Conservation (phyloP, 768 basidiomycete species). For the Auricularia sp. region DNA sequence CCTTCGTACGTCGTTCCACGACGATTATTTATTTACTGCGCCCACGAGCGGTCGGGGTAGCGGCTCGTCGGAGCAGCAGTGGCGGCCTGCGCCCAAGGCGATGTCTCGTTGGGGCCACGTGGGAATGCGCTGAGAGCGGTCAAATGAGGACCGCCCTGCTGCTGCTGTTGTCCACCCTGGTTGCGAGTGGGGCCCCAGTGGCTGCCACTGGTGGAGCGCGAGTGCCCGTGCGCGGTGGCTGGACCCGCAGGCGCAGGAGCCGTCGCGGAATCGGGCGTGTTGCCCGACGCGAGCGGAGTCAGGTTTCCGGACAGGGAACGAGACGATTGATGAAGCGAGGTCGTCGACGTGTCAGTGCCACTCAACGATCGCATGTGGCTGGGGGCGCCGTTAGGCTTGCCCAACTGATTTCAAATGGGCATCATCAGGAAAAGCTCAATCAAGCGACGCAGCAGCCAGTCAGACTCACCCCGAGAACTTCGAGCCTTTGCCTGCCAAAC, state of each 20-base stretch:
- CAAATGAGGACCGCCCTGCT: neutral
- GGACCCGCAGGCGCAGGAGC: neutral
- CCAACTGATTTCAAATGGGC: neutral
- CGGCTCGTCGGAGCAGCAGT: neutral
- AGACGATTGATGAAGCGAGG: neutral
- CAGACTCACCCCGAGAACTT: neutral
- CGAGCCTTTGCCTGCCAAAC: conserved; percentile 50
- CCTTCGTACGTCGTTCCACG: neutral
- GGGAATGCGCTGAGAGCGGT: neutral
- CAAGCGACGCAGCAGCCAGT: neutral
- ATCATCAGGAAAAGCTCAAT: neutral
- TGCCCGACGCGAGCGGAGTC: neutral
- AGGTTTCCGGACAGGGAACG: neutral
- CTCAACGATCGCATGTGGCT: neutral
- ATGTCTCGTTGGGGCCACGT: neutral
- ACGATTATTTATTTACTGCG: neutral
- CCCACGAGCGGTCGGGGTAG: conserved; percentile 1
- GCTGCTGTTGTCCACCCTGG: neutral
- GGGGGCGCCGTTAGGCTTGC: neutral
- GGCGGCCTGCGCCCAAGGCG: conserved; percentile 1
- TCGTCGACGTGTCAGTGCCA: neutral
- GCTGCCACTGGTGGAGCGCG: conserved; percentile 1
- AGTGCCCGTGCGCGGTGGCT: neutral
- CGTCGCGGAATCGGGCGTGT: conserved; percentile 1
- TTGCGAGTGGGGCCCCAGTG: neutral